Evolutionary conservation across 768 basidiomycete species (phyloP).

Genomic region (Amanita molliuscula): DNA sequence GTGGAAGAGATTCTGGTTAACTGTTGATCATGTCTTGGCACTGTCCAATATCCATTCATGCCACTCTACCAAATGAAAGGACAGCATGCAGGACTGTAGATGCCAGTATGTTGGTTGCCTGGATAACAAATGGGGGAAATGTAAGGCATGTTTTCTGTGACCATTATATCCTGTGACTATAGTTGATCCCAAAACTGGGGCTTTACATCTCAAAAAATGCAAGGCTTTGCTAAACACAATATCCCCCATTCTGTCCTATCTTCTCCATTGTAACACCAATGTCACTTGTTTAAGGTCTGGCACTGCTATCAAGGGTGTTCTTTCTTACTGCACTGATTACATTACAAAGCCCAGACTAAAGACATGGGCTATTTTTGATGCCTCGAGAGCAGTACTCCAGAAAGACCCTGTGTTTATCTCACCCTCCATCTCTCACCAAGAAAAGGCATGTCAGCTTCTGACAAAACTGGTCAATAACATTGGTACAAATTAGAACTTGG

Average conservation of each 20-base stretch:
- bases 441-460: constrained; percentile 6
- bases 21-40: too few species aligned
- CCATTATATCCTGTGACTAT: constrained; percentile 3
- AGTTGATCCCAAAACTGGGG: constrained; percentile 15
- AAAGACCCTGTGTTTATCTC: constrained; percentile 8
- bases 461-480: constrained; percentile 19
- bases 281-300: constrained; percentile 21
- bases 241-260: constrained; percentile 15
- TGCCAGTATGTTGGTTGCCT: constrained; percentile 2
- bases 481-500: constrained; percentile 18
- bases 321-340: constrained; percentile 24
- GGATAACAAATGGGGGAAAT: constrained; percentile 11
- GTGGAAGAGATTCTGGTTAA: too few species aligned
- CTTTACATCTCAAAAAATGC: constrained; percentile 14
- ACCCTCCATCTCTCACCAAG: background rate
- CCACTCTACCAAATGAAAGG: background rate
- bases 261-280: constrained; percentile 22
- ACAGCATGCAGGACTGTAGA: background rate
- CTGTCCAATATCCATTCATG: background rate
- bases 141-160: constrained; percentile 19
- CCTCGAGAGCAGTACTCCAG: background rate
- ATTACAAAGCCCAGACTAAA: constrained; percentile 19
- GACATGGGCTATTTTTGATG: constrained; percentile 17
- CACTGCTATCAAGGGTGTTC: constrained; percentile 21
- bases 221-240: constrained; percentile 22